These are phyloP conservation scores for Backusella tarrabulga DNA, from an alignment of 192 early-diverging fungal genomes.

Conservation along the genomic window DNA sequence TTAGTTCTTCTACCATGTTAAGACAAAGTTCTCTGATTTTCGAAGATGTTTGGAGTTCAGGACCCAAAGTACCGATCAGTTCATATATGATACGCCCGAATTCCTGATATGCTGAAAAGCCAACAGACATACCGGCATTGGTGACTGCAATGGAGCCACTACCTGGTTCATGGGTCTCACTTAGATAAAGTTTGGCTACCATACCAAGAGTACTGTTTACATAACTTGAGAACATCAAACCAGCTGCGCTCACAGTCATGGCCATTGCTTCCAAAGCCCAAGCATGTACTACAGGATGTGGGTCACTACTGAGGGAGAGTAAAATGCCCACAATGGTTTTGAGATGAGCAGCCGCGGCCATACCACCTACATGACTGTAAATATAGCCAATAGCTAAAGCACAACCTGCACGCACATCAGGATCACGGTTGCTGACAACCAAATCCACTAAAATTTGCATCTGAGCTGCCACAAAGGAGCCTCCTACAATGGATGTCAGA, in stretches of 20 bases:
- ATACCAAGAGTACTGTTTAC: conserved; percentile 85
- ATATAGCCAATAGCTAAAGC: conserved; percentile 88
- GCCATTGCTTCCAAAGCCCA: conserved; percentile 90
- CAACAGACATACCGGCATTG: conserved; percentile 56
- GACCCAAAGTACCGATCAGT: conserved; percentile 86
- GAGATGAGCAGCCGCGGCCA: conserved; percentile 80
- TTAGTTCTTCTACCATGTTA: conserved; percentile 76
- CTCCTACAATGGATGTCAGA: conserved; percentile 67
- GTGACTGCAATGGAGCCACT: conserved; percentile 63
- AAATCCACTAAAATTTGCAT: conserved; percentile 80
- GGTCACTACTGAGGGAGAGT: conserved; percentile 86
- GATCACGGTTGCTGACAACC: conserved; percentile 90
- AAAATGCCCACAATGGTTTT: conserved; percentile 88
- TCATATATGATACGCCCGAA: conserved; percentile 90
- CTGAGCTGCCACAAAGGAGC: conserved; percentile 64
- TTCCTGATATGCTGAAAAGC: conserved; percentile 64
- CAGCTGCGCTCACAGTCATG: conserved; percentile 83
- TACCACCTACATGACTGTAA: conserved; percentile 85
- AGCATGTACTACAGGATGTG: conserved; percentile 90
- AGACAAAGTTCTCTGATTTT: conserved; percentile 80
- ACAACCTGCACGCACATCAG: conserved; percentile 91
- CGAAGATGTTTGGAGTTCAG: conserved; percentile 77
- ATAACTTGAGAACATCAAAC: conserved; percentile 88
- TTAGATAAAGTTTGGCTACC: conserved; percentile 84
- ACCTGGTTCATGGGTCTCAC: conserved; percentile 80